Evolutionary conservation across 2,329 filamentous ascomycete genomes (phyloP).

Genomic region (Botrytis paeoniae): DNA sequence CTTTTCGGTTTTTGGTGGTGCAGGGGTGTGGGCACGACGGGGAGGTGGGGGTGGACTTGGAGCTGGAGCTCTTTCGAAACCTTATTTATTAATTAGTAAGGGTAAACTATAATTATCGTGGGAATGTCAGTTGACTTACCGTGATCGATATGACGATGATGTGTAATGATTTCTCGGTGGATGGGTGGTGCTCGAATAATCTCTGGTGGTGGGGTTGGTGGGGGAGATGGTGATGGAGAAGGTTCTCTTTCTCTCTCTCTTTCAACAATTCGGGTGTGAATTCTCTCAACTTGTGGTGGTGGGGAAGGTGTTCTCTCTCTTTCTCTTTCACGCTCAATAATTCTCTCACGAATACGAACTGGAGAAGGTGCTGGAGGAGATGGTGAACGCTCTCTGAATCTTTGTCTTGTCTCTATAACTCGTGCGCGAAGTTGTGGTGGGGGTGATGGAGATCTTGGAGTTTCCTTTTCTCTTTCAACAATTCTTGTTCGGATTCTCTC

Average conservation of each 20-base stretch:
- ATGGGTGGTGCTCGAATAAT: slow-evolving; percentile 71
- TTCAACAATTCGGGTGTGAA: slow-evolving; percentile 30
- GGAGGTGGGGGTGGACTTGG: slow-evolving; percentile 23
- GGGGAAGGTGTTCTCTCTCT: slow-evolving; percentile 33
- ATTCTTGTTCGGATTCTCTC: slow-evolving; percentile 25
- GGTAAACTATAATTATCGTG: background rate
- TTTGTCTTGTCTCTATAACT: slow-evolving; percentile 36
- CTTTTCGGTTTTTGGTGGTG: slow-evolving; percentile 40
- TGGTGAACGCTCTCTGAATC: slow-evolving; percentile 33
- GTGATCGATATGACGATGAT: slow-evolving; percentile 80
- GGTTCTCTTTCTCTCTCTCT: slow-evolving; percentile 26
- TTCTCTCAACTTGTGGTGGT: slow-evolving; percentile 29
- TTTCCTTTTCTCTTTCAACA: slow-evolving; percentile 34
- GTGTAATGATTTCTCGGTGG: slow-evolving; percentile 81
- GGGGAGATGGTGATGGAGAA: slow-evolving; percentile 32
- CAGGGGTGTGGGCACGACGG: slow-evolving; percentile 28
- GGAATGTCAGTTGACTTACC: slow-evolving; percentile 51
- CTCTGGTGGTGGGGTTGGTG: slow-evolving; percentile 43
- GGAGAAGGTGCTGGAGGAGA: slow-evolving; percentile 32
- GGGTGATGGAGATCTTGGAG: slow-evolving; percentile 30
- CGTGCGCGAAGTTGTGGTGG: slow-evolving; percentile 33
- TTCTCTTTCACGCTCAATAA: slow-evolving; percentile 32
- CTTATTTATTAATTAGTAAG: slow-evolving; percentile 25
- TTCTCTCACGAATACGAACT: slow-evolving; percentile 33
- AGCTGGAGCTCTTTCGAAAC: slow-evolving; percentile 33